These are phyloP conservation scores for Talaromyces sp. DNA, from an alignment of 2,329 filamentous ascomycete genomes.

Conservation along the genomic window DNA sequence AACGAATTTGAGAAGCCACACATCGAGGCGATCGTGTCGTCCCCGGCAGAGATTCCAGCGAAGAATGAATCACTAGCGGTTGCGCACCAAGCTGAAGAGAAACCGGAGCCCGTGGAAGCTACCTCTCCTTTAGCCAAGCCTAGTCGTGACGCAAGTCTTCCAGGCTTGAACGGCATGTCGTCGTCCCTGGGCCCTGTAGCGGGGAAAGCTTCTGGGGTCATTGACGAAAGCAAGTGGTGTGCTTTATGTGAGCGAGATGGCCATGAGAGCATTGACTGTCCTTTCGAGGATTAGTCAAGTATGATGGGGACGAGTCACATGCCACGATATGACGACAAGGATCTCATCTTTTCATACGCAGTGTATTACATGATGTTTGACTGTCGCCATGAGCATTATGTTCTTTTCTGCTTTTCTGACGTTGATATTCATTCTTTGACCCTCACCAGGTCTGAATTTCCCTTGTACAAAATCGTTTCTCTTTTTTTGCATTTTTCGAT, in stretches of 20 bases:
- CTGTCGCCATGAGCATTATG: slow-evolving; percentile 2
- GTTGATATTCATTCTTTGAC: slow-evolving; percentile 7
- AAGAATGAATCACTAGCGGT: neutral
- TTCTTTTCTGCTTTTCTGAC: slow-evolving; percentile 5
- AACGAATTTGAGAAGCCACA: neutral
- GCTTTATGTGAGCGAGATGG: slow-evolving; percentile 94
- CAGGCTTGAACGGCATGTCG: slow-evolving; percentile 42
- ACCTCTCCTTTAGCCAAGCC: slow-evolving; percentile 33
- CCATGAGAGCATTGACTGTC: slow-evolving; percentile 92
- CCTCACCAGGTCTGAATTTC: slow-evolving; percentile 15
- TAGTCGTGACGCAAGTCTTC: slow-evolving; percentile 40
- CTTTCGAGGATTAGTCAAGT: slow-evolving; percentile 66
- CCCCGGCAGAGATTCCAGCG: neutral
- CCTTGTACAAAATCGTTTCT: slow-evolving; percentile 3
- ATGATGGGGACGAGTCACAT: slow-evolving; percentile 10
- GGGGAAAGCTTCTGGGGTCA: slow-evolving; percentile 71
- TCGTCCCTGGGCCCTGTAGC: slow-evolving; percentile 60
- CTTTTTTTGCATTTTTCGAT: neutral
- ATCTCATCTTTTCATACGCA: slow-evolving; percentile 5
- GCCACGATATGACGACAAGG: slow-evolving; percentile 5
- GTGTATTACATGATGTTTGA: slow-evolving; percentile 10
- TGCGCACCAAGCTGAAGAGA: slow-evolving; percentile 5
- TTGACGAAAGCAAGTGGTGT: slow-evolving; percentile 91
- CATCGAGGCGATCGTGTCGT: neutral
- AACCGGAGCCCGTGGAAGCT: slow-evolving; percentile 18